Evolutionary conservation across 768 basidiomycete species (phyloP).

Genomic region (Pisolithus tinctorius): DNA sequence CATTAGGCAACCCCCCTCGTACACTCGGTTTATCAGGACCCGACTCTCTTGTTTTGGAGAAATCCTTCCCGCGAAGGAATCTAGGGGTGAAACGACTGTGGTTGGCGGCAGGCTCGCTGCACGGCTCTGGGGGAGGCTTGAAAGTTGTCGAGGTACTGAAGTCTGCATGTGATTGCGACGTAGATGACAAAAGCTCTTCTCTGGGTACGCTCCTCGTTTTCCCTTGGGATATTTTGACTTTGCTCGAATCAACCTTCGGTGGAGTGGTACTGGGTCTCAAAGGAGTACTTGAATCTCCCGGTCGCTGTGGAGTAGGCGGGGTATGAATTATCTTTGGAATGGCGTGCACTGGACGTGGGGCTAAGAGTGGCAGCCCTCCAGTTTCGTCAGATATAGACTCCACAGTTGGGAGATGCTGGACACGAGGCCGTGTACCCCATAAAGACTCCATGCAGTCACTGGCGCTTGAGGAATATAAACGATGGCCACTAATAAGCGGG

Average conservation of each 20-base stretch:
- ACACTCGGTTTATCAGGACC: conserved; percentile 22
- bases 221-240: conserved; percentile 12
- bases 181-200: conserved; percentile 22
- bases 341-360: conserved; percentile 16
- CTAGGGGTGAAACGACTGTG: conserved; percentile 25
- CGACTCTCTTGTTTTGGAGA: conserved; percentile 12
- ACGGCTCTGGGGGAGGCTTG: background rate
- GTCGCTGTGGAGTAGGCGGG: conserved; percentile 30
- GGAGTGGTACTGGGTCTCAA: conserved; percentile 1
- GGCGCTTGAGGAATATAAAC: conserved; percentile 7
- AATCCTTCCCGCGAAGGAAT: conserved; percentile 22
- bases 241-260: conserved; percentile 10
- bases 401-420: conserved; percentile 18
- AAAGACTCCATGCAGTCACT: background rate
- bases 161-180: background rate
- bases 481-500: conserved; percentile 9
- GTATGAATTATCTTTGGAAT: conserved; percentile 31
- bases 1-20: conserved; percentile 13
- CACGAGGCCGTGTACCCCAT: background rate
- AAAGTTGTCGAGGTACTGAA: background rate
- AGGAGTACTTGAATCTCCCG: conserved; percentile 9
- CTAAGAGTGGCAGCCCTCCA: conserved; percentile 18
- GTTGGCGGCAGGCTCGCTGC: conserved; percentile 5
- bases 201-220: conserved; percentile 10
- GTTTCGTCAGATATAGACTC: conserved; percentile 21